Percentiles rank a stretch among this genome's conserved stretches.
These are phyloP conservation scores for Fusarium decemcellulare DNA, from an alignment of 2,329 filamentous ascomycete genomes.

Conservation along the genomic window DNA sequence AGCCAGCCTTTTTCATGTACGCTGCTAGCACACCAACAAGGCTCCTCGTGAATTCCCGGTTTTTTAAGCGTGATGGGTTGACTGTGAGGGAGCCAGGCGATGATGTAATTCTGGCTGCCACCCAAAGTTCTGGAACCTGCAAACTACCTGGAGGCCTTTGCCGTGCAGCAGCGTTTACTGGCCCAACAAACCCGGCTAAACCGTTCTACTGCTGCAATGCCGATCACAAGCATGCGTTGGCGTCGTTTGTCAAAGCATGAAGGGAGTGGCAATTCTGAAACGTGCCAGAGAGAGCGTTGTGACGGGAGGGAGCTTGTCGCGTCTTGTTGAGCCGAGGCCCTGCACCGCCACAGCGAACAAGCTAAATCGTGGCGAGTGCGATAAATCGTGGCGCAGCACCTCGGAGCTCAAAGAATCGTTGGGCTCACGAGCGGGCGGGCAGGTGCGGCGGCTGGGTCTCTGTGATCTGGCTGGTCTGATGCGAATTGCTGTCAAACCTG, in stretches of 20 bases:
- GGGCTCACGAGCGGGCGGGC: constrained; percentile 23
- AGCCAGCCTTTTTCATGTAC: constrained; percentile 13
- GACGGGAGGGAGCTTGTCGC: constrained; percentile 27
- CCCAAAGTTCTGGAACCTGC: constrained; percentile 29
- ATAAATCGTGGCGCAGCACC: constrained; percentile 25
- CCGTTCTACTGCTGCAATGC: constrained; percentile 19
- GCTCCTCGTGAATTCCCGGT: constrained; percentile 37
- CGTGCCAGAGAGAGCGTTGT: constrained; percentile 8
- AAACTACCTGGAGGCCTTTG: constrained; percentile 15
- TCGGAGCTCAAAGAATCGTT: constrained; percentile 24
- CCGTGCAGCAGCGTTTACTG: constrained; percentile 17
- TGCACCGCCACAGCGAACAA: constrained; percentile 39
- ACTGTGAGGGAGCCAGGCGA: constrained; percentile 40
- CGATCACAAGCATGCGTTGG: constrained; percentile 34
- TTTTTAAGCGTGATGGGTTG: constrained; percentile 32
- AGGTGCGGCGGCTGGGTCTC: constrained; percentile 41
- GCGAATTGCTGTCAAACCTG: constrained; percentile 39
- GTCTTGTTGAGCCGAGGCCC: neutral
- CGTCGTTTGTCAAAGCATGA: constrained; percentile 4
- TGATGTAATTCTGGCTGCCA: constrained; percentile 45
- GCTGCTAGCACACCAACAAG: constrained; percentile 14
- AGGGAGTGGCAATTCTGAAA: constrained; percentile 34
- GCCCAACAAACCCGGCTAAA: constrained; percentile 30
- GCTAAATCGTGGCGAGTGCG: constrained; percentile 25
- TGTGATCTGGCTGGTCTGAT: constrained; percentile 39